Evolutionary conservation across 2,329 filamentous ascomycete species (phyloP).

Genomic region (Aspergillus thermomutatus): DNA sequence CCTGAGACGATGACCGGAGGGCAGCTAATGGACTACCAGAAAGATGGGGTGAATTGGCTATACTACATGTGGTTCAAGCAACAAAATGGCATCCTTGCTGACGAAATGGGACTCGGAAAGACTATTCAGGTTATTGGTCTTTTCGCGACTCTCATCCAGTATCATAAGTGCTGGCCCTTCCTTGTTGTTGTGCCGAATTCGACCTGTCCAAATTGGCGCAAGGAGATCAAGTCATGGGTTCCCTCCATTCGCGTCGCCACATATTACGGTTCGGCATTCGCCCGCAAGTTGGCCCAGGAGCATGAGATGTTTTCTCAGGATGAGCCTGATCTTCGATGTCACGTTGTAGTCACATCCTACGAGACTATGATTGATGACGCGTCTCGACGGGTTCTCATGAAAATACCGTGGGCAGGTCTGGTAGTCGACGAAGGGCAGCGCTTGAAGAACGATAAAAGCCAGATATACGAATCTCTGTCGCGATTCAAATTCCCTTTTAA

Average conservation of each 20-base stretch:
- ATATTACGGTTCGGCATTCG: conserved; percentile 74
- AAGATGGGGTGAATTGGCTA: conserved; percentile 93
- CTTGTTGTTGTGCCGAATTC: conserved; percentile 91
- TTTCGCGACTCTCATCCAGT: conserved; percentile 68
- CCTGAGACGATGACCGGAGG: conserved; percentile 72
- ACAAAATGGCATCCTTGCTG: conserved; percentile 85
- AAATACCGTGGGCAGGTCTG: conserved; percentile 78
- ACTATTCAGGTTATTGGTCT: conserved; percentile 90
- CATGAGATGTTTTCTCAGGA: conserved; percentile 76
- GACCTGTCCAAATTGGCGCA: conserved; percentile 95
- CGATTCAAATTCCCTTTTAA: conserved; percentile 77
- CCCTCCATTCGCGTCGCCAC: conserved; percentile 84
- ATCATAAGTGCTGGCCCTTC: conserved; percentile 80
- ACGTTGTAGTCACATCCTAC: conserved; percentile 93
- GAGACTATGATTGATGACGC: conserved; percentile 77
- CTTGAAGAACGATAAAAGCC: conserved; percentile 85
- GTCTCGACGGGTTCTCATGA: conserved; percentile 63
- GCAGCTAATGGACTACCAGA: conserved; percentile 87
- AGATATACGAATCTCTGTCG: conserved; percentile 72
- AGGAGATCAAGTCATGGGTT: conserved; percentile 92
- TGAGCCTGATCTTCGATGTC: conserved; percentile 69
- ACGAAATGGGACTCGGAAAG: conserved; percentile 98
- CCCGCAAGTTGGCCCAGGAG: conserved; percentile 72
- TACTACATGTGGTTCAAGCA: conserved; percentile 81
- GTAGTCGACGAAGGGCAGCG: conserved; percentile 95